Evolutionary conservation across 371 early-diverging fungal genomes (phyloP).

Genomic region (Mortierella sp.): DNA sequence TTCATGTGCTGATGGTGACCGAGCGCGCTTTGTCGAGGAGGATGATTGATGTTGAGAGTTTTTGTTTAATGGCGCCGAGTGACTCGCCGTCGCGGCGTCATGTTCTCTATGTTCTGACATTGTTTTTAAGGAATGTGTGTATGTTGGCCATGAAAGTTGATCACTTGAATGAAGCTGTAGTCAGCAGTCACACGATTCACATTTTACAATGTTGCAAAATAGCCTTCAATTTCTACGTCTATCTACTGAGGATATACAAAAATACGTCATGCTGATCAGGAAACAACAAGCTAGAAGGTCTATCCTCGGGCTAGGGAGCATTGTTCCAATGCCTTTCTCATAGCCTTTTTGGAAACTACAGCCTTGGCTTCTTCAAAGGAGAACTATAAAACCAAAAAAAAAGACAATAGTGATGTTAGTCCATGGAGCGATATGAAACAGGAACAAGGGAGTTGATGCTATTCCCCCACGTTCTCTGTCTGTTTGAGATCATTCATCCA

Average conservation of each 20-base stretch:
- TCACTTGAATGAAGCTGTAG: not conserved
- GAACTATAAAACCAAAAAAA: conserved; percentile 57
- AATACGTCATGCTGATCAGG: too few species aligned
- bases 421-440: too few species aligned
- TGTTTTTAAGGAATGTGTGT: not conserved
- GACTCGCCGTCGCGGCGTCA: not conserved
- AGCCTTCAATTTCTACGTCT: too few species aligned
- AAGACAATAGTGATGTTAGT: too few species aligned
- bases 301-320: conserved; percentile 54
- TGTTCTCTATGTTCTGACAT: not conserved
- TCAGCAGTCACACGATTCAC: not conserved
- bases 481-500: too few species aligned
- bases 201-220: not conserved
- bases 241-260: too few species aligned
- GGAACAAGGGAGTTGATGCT: too few species aligned
- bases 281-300: too few species aligned
- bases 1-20: conserved; percentile 29
- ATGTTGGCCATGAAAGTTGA: too few species aligned
- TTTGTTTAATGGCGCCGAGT: not conserved
- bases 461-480: too few species aligned
- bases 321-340: conserved; percentile 65
- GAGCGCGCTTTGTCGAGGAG: conserved; percentile 20
- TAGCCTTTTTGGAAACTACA: conserved; percentile 63
- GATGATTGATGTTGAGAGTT: conserved; percentile 3
- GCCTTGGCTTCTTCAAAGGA: conserved; percentile 67